phyloP scores from a whole-genome alignment of 1,284 basidiomycete species.

The Taiwanofungus camphoratus region DNA sequence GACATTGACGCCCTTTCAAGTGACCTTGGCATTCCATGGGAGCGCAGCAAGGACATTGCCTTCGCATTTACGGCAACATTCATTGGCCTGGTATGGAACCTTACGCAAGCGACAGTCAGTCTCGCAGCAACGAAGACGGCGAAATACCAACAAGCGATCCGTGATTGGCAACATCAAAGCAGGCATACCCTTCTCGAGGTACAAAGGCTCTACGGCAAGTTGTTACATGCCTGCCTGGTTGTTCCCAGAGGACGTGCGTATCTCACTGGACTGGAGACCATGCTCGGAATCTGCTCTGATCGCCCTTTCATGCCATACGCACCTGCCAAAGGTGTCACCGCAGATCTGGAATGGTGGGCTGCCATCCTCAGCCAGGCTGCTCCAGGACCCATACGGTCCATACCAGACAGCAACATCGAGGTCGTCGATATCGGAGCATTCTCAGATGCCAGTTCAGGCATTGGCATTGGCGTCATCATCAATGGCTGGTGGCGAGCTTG shows the following conservation, averaged over 20 bases:
- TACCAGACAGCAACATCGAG: slow-evolving; percentile 24
- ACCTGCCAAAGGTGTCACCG: slow-evolving; percentile 14
- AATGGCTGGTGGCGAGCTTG: slow-evolving; percentile 30
- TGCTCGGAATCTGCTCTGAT: slow-evolving; percentile 15
- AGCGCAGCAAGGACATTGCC: slow-evolving; percentile 16
- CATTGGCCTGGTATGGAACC: slow-evolving; percentile 23
- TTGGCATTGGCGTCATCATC: slow-evolving; percentile 35
- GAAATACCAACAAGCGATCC: slow-evolving; percentile 18
- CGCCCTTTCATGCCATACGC: slow-evolving; percentile 24
- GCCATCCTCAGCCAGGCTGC: slow-evolving; percentile 8
- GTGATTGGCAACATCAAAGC: slow-evolving; percentile 3
- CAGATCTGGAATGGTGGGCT: slow-evolving; percentile 37
- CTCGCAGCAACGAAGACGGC: slow-evolving; percentile 12
- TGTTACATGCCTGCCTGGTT: slow-evolving; percentile 28
- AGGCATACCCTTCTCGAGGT: slow-evolving; percentile 13
- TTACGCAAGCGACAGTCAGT: slow-evolving; percentile 13
- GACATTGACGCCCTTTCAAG: slow-evolving; percentile 18
- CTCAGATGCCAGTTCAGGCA: slow-evolving; percentile 38
- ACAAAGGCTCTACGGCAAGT: slow-evolving; percentile 21
- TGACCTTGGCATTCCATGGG: slow-evolving; percentile 22
- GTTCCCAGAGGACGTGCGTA: slow-evolving; percentile 43
- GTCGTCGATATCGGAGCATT: slow-evolving; percentile 29
- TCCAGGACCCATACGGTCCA: slow-evolving; percentile 20
- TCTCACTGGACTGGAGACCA: slow-evolving; percentile 34
- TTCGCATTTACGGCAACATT: slow-evolving; percentile 13